Conservation (phyloP, 148 eudicot species). For the Vaccinium macrocarpon region DNA sequence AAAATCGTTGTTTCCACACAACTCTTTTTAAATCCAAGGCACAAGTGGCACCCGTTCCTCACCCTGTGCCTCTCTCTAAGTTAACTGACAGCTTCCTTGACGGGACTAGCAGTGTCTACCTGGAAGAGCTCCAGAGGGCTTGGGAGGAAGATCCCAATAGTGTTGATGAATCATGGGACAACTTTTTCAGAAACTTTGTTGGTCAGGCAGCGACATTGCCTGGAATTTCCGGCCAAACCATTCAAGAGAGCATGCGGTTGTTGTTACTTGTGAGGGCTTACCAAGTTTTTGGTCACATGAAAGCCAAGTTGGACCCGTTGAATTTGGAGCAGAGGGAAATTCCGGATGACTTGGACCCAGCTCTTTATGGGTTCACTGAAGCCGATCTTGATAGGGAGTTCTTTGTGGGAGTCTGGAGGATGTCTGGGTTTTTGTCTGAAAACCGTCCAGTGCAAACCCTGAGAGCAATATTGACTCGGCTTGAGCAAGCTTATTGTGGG, state of each 20-base stretch:
- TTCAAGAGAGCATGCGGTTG: slow-evolving; percentile 89
- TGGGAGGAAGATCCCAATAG: slow-evolving; percentile 95
- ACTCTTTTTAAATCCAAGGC: slow-evolving; percentile 48
- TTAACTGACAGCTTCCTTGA: slow-evolving; percentile 86
- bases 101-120: slow-evolving; percentile 91
- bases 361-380: slow-evolving; percentile 73
- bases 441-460: slow-evolving; percentile 92
- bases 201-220: slow-evolving; percentile 81
- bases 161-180: slow-evolving; percentile 97
- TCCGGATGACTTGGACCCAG: slow-evolving; percentile 74
- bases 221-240: slow-evolving; percentile 85
- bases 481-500: slow-evolving; percentile 96
- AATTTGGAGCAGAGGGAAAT: slow-evolving; percentile 55
- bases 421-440: slow-evolving; percentile 91
- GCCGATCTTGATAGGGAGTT: slow-evolving; percentile 91
- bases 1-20: slow-evolving; percentile 46
- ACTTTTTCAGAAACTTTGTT: slow-evolving; percentile 84
- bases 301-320: slow-evolving; percentile 82
- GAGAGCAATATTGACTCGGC: slow-evolving; percentile 76
- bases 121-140: slow-evolving; percentile 88
- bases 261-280: slow-evolving; percentile 82
- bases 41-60: slow-evolving; percentile 68
- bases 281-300: slow-evolving; percentile 90
- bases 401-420: slow-evolving; percentile 88
- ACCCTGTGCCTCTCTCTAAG: slow-evolving; percentile 80